A percentile compares a stretch with the other conserved stretches of the same genome.
phyloP scores from a whole-genome alignment of 2,329 filamentous ascomycete species.

The Pyrenochaeta sp. region DNA sequence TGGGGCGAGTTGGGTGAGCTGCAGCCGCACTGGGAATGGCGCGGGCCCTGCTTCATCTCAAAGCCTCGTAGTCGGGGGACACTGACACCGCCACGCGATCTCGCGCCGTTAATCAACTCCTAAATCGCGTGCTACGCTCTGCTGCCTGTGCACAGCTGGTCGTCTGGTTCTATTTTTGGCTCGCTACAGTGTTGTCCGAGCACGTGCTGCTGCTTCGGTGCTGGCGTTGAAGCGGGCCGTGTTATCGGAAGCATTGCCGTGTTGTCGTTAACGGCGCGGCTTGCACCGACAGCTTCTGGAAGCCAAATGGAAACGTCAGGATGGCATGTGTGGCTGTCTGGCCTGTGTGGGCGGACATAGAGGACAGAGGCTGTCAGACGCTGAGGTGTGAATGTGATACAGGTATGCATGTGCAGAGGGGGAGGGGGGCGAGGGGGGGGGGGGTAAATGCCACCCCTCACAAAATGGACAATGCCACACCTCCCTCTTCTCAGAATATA shows the following conservation, averaged over 20 bases:
- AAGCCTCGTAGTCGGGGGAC: constrained; percentile 30
- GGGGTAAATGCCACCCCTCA: constrained; percentile 3
- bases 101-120: constrained; percentile 10
- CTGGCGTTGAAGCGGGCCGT: constrained; percentile 12
- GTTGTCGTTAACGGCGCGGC: constrained; percentile 23
- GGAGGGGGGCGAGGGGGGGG: too few species aligned
- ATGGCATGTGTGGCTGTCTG: constrained; percentile 7
- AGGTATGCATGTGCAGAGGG: constrained; percentile 8
- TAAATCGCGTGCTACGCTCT: constrained; percentile 22
- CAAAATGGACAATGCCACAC: constrained; percentile 4
- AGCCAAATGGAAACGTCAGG: constrained; percentile 19
- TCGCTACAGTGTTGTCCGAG: constrained; percentile 23
- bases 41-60: constrained; percentile 31
- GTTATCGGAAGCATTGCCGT: constrained; percentile 24
- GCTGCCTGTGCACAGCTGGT: constrained; percentile 18
- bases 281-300: constrained; percentile 24
- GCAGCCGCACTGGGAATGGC: constrained; percentile 23
- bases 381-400: constrained; percentile 13
- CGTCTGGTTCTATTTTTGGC: constrained; percentile 20
- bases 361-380: constrained; percentile 4
- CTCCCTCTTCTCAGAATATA: not conserved
- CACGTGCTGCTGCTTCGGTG: constrained; percentile 21
- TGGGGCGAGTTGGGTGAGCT: constrained; percentile 27
- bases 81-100: constrained; percentile 32
- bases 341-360: constrained; percentile 8